A percentile compares a stretch with the other conserved stretches of the same genome.
Evolutionary conservation across 805 yeast species (phyloP).

Genomic region (Saccharomyces jurei): DNA sequence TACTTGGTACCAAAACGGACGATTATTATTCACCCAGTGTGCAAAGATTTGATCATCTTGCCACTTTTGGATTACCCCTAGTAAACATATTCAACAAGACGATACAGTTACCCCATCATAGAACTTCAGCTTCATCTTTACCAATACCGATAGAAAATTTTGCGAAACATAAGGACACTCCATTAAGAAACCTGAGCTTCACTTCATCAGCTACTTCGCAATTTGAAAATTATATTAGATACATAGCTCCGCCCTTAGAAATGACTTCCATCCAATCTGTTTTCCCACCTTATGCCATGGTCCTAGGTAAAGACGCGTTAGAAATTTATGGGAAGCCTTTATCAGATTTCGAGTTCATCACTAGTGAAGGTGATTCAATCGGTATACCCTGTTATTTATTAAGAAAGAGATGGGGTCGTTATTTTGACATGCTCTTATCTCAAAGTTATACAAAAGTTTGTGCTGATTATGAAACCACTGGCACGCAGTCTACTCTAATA

Average conservation of each 20-base stretch:
- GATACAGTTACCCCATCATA: conserved; percentile 1
- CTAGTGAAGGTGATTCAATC: conserved; percentile 62
- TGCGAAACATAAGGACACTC: not conserved
- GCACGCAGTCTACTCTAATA: conserved; percentile 9
- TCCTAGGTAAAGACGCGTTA: conserved; percentile 66
- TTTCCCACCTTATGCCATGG: conserved; percentile 70
- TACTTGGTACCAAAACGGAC: conserved; percentile 41
- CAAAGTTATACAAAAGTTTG: conserved; percentile 56
- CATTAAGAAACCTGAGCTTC: conserved; percentile 6
- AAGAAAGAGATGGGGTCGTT: conserved; percentile 71
- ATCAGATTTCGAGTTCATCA: conserved; percentile 64
- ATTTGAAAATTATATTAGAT: conserved; percentile 66
- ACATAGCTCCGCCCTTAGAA: conserved; percentile 64
- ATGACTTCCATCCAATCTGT: conserved; percentile 60
- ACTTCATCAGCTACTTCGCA: conserved; percentile 19
- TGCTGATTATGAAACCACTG: conserved; percentile 24
- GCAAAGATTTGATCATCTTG: conserved; percentile 37
- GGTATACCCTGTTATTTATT: conserved; percentile 54
- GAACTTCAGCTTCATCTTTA: not conserved
- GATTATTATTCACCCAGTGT: conserved; percentile 30
- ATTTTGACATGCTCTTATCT: conserved; percentile 53
- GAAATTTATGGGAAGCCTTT: conserved; percentile 56
- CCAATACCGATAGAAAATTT: not conserved
- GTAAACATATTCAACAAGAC: conserved; percentile 35
- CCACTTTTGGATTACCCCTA: conserved; percentile 48